Evolutionary conservation across 805 yeast species (phyloP), one percentile per base, ranked within the genome.

Genomic region (Monosporozyma siamensis): DNA sequence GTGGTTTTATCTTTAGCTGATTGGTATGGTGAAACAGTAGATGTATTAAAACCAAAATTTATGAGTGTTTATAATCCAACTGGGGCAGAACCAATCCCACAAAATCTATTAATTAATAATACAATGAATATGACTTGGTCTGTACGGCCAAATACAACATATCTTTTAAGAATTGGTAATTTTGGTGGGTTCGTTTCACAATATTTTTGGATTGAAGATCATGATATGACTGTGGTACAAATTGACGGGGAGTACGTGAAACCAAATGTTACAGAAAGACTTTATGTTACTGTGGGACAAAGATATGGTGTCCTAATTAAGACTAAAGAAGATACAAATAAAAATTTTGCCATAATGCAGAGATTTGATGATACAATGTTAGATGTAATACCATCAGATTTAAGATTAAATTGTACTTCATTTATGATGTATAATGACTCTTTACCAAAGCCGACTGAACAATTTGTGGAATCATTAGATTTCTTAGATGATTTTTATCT

Each of bases 81-180:
- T 8, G 98, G 98, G 58, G 96, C 97, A 35, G 98, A 92, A 68
- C 98, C 98, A 40, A 80, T 92, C 52, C 98, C 98, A 7, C 82
- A 84, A 51, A 67, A 69, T 59, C 64, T 83, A 52, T 72, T 92
- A 54, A 70, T 88, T 63, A 90, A 90, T 67, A 87, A 88, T 59
- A 80, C 95, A 10, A 74, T 71, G 56, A 82, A 83, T 64, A 68
- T 74, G 56, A 75, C 89, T n/a, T 78, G 87, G 82, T 50, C 66
- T 7, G 94, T 90, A 43, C 58, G 84, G 67, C 95, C 97, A 6
- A 78, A 78, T 66, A 87, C 78, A 30, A 89, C 96, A 14, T 92
- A 92, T 63, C 67, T 83, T 52, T 52, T 92, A 48, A 77, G 95
- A 60, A 65, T 92, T 44, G 73, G 83, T 55, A 92, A 90, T 66